Percentiles rank a stretch among this genome's conserved stretches.
Conservation (phyloP, 2,329 filamentous ascomycete species). For the Apiospora koreana region DNA sequence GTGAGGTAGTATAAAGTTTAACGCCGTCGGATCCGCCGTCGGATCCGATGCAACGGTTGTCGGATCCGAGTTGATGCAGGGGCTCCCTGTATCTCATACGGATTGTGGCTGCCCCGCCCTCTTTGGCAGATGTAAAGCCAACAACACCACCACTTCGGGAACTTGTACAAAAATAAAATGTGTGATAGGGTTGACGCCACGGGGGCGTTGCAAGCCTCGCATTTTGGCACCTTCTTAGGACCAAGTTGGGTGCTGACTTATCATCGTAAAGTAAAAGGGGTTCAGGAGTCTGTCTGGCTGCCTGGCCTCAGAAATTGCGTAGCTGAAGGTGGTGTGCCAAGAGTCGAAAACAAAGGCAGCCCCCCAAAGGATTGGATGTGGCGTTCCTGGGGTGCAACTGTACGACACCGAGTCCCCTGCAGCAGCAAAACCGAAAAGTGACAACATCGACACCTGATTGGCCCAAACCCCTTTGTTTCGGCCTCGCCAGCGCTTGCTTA, state of each 20-base stretch:
- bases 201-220: neutral
- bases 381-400: neutral
- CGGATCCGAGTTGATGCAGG: no score
- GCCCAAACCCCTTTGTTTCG: neutral
- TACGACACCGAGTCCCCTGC: neutral
- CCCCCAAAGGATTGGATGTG: neutral
- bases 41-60: no score
- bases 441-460: neutral
- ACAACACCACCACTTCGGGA: no score
- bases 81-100: no score
- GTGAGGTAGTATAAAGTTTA: no score
- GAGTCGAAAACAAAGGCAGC: neutral
- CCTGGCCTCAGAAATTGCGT: neutral
- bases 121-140: no score
- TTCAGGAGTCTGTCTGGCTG: neutral
- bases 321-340: neutral
- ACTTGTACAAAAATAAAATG: no score
- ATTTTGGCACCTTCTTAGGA: no score
- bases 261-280: neutral
- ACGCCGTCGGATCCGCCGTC: no score
- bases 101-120: no score
- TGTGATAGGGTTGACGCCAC: neutral
- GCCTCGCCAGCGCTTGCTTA: constrained; percentile 1
- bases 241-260: no score
- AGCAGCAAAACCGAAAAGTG: neutral